Base-by-base conservation (phyloP, 306 rosid species). In the Lathyrus aphaca region DNA sequence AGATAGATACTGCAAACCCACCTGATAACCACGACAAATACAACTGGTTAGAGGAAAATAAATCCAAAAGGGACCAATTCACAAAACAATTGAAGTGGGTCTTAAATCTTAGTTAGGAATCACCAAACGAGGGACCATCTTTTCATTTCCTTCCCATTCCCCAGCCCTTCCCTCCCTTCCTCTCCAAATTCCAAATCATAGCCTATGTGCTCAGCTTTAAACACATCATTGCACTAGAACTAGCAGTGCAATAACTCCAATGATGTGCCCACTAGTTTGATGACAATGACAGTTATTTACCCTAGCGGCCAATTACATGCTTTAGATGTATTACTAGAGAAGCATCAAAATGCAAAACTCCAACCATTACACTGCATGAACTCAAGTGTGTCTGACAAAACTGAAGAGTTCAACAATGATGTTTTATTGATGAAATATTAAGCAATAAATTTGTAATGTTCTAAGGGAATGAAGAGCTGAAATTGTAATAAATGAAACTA, bases 1-100 rank as follows among this genome's bases (percentile, higher is more conserved):
- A 8, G 71, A 51, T 23, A 73, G 38, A 73, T 75, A 82, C 66
- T 72, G 80, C 62, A 82, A 53, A 73, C 86, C 79, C 59, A 77
- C 82, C 82, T 80, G 74, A 69, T 9, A 82, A 66, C 27, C 61
- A 68, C 40, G 74, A 72, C 48, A 63, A 45, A 73, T 27, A 66
- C 48, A 39, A 40, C 53, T 50, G 43, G 46, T 68, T 13, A 77
- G 60, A 48, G 49, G 25, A 76, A 69, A 8, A 12, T 19, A 40
- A 30, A 54, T 40, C 30, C 57, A 16, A 23, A 12, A 32, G 63
- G 23, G 65, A 13, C 68, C 49, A 64, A 56, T 32, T 39, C 8
- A 50, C 62, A 56, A 71, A 70, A n/a, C 39, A 71, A 29, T 5
- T 70, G 38, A 37, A 72, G 17, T 18, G 55, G 60, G 64, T 29